Evolutionary conservation across 2,329 filamentous ascomycete species (phyloP).

Genomic region (Ophiocordyceps sinensis): DNA sequence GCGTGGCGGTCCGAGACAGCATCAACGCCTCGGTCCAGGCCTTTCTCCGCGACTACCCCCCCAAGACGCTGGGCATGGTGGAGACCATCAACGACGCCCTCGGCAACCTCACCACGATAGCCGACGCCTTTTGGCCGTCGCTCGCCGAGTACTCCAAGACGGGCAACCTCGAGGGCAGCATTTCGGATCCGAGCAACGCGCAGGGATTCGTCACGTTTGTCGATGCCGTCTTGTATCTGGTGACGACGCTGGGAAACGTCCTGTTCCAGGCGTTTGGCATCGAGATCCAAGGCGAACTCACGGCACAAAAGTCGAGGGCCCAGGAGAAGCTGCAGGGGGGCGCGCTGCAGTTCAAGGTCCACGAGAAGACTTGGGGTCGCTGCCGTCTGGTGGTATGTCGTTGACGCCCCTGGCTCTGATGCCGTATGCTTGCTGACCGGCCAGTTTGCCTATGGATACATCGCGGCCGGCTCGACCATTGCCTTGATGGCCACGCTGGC

Average conservation of each 20-base stretch:
- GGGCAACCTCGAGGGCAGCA: neutral
- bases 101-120: slow-evolving; percentile 12
- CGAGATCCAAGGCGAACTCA: neutral
- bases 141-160: neutral
- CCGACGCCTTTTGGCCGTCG: slow-evolving; percentile 13
- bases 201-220: neutral
- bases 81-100: slow-evolving; percentile 10
- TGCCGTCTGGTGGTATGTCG: slow-evolving; percentile 15
- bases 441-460: neutral
- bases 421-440: neutral
- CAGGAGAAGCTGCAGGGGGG: neutral
- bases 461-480: neutral
- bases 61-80: slow-evolving; percentile 9
- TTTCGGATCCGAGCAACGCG: neutral
- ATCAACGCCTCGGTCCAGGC: slow-evolving; percentile 6
- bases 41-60: slow-evolving; percentile 14
- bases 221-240: neutral
- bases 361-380: slow-evolving; percentile 9
- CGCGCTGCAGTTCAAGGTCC: slow-evolving; percentile 10
- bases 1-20: slow-evolving; percentile 5
- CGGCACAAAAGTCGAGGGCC: neutral
- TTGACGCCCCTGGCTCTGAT: neutral
- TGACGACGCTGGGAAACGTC: neutral
- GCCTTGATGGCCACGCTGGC: neutral
- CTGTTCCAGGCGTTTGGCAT: neutral